Evolutionary conservation across 176 grass and related monocot genomes (phyloP).

Genomic region (Aegilops tauschii): DNA sequence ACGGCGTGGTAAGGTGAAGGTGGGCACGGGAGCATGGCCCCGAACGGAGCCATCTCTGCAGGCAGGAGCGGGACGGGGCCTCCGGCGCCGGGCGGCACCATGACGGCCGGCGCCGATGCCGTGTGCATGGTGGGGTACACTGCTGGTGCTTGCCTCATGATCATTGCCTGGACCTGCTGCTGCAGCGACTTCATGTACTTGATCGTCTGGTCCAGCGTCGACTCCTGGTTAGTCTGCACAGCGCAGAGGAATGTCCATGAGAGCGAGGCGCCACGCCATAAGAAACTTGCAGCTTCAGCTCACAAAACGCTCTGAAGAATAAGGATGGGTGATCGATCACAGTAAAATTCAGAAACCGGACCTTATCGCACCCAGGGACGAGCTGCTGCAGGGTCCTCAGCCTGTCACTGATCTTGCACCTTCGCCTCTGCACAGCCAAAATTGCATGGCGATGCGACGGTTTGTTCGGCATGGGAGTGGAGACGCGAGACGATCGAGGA

Average conservation of each 20-base stretch:
- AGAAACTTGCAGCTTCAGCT: neutral
- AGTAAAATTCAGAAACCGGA: neutral
- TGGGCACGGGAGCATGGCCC: neutral
- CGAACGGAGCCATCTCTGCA: neutral
- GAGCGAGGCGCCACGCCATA: neutral
- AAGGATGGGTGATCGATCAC: too few relatives aligned
- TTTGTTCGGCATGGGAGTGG: neutral
- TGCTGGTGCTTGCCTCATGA: neutral
- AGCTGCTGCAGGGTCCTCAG: conserved; percentile 23
- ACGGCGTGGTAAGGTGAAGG: neutral
- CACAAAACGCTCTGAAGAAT: neutral
- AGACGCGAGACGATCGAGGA: neutral
- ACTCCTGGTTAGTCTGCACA: conserved; percentile 4
- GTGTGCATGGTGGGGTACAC: neutral
- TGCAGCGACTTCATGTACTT: conserved; percentile 8
- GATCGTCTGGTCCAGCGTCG: conserved; percentile 17
- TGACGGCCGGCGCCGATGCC: neutral
- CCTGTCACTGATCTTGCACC: conserved; percentile 28
- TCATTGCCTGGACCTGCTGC: neutral
- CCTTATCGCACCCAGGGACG: conserved; percentile 35
- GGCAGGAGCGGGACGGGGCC: too few relatives aligned
- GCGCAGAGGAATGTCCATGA: neutral
- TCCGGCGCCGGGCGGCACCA: too few relatives aligned
- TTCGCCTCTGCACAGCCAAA: neutral
- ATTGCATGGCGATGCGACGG: neutral